These are phyloP conservation scores for Daedalea quercina DNA, from an alignment of 768 basidiomycete species.

Conservation along the genomic window DNA sequence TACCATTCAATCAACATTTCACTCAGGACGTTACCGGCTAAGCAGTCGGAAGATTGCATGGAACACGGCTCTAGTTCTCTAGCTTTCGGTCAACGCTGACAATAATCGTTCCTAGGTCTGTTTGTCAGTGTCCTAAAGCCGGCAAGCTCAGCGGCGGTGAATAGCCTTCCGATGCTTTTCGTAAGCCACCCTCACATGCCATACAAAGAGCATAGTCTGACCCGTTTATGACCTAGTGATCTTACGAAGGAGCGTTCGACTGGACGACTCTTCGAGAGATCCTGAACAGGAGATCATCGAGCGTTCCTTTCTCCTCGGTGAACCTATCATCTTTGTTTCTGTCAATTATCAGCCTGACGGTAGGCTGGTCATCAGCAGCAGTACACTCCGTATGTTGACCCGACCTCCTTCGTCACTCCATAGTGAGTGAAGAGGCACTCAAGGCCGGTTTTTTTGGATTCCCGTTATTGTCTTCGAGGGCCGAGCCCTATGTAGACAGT, in stretches of 20 bases:
- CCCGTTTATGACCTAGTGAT: not conserved
- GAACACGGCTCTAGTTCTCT: too few species aligned
- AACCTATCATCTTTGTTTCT: constrained; percentile 45
- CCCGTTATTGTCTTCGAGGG: too few species aligned
- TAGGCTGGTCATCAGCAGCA: not conserved
- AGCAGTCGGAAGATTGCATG: not conserved
- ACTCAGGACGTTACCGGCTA: not conserved
- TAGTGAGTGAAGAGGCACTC: constrained; percentile 31
- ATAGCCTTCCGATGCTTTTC: not conserved
- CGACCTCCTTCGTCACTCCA: constrained; percentile 23
- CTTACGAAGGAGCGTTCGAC: not conserved
- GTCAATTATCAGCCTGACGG: constrained; percentile 35
- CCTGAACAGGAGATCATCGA: constrained; percentile 1
- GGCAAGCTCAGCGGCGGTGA: not conserved
- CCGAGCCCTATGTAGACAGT: too few species aligned
- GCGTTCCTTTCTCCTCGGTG: constrained; percentile 34
- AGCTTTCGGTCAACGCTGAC: not conserved
- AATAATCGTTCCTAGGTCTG: not conserved
- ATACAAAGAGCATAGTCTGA: not conserved
- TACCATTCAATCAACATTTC: not conserved
- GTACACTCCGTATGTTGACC: not conserved
- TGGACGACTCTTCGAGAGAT: not conserved
- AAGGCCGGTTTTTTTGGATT: too few species aligned
- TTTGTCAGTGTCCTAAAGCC: constrained; percentile 1
- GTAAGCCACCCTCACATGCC: not conserved